Conservation (phyloP, 352 stramenopile species). For the Phytophthora nicotianae region DNA sequence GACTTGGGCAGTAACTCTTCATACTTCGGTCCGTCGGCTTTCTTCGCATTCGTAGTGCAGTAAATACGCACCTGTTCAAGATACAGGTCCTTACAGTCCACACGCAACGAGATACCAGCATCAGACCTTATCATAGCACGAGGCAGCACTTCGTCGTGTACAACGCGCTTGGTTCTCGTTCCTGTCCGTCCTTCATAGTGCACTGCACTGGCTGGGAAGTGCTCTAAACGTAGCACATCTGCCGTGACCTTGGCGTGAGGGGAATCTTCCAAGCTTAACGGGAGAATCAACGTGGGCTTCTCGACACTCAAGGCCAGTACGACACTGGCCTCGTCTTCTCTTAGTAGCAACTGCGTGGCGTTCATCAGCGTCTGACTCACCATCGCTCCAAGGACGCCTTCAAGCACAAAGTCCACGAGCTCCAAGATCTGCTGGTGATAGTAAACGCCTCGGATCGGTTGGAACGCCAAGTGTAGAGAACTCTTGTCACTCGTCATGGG, state of each 20-base stretch:
- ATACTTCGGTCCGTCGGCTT: conserved; percentile 24
- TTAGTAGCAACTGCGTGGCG: conserved; percentile 74
- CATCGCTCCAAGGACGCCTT: conserved; percentile 78
- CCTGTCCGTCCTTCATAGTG: conserved; percentile 45
- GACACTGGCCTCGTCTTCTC: conserved; percentile 62
- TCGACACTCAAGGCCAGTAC: conserved; percentile 57
- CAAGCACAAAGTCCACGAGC: conserved; percentile 81
- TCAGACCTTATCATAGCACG: conserved; percentile 21
- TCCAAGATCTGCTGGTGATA: conserved; percentile 88
- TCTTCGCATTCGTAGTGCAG: conserved; percentile 28
- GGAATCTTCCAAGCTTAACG: conserved; percentile 54
- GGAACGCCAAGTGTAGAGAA: conserved; percentile 54
- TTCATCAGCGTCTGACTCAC: conserved; percentile 71
- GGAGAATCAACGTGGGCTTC: conserved; percentile 72
- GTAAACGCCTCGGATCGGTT: conserved; percentile 78
- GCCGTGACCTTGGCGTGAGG: conserved; percentile 68
- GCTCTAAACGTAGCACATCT: conserved; percentile 54
- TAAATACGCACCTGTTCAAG: conserved; percentile 67
- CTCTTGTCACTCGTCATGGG: conserved; percentile 41
- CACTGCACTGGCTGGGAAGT: conserved; percentile 66
- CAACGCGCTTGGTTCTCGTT: conserved; percentile 39
- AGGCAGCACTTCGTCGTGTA: conserved; percentile 29
- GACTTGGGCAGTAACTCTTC: conserved; percentile 44
- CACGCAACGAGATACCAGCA: conserved; percentile 32
- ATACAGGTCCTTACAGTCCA: conserved; percentile 47